Conservation (phyloP, 2,329 filamentous ascomycete genomes). For the Cyclaneusma minus region DNA sequence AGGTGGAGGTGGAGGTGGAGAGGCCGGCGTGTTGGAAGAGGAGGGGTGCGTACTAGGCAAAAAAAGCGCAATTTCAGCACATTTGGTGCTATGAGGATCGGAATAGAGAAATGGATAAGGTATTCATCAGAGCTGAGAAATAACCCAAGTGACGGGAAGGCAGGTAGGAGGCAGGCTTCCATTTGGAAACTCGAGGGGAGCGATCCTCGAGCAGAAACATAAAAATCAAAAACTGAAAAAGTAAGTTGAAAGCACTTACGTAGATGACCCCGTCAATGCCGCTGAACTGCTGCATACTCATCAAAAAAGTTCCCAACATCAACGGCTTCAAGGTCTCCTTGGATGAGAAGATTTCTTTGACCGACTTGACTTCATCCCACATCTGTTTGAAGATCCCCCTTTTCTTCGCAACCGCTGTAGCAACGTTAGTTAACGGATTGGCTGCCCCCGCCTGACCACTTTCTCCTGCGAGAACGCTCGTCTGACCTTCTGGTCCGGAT, state of each 20-base stretch:
- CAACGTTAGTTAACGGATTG: background rate
- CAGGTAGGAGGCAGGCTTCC: too few species aligned
- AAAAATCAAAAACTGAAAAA: background rate
- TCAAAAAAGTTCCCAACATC: slow-evolving; percentile 36
- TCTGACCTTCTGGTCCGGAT: background rate
- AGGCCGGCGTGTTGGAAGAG: slow-evolving; percentile 45
- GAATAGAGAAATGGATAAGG: background rate
- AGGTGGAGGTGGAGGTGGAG: slow-evolving; percentile 33
- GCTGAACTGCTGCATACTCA: slow-evolving; percentile 42
- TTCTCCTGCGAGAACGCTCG: slow-evolving; percentile 7
- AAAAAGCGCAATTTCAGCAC: background rate
- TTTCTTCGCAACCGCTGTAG: background rate
- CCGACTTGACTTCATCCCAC: slow-evolving; percentile 18
- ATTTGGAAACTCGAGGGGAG: background rate
- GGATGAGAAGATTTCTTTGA: too few species aligned
- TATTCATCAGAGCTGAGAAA: background rate
- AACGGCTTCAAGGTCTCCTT: slow-evolving; percentile 30
- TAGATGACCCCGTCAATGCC: slow-evolving; percentile 49
- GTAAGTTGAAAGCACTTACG: slow-evolving; percentile 21
- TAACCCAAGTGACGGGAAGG: too few species aligned
- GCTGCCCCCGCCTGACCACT: slow-evolving; percentile 2
- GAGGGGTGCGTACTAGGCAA: slow-evolving; percentile 37
- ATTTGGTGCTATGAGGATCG: background rate
- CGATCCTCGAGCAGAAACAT: background rate
- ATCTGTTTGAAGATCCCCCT: slow-evolving; percentile 10